Base-by-base conservation (phyloP, 768 basidiomycete species). In the Mycena polygramma region DNA sequence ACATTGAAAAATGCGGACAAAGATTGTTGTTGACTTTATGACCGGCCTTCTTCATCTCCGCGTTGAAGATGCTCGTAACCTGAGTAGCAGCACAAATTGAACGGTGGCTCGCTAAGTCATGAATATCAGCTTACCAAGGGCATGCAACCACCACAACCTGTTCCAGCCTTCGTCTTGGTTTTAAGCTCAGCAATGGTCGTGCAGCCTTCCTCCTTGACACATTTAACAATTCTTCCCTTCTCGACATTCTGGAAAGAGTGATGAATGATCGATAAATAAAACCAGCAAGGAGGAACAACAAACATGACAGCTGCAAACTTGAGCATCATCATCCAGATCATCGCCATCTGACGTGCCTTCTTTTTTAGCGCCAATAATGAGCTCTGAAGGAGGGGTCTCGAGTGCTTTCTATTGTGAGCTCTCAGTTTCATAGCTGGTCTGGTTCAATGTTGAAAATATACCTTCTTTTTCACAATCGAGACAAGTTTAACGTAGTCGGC, bases 81-180 rank as follows among this genome's bases (percentile, higher is more conserved):
- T 78, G 48, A 52, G n/a, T n/a, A 30, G 59, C 39, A 58, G 39
- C 41, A 14, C 10, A 19, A 66, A 43, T 45, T 41, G 10, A 54
- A 26, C 36, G 53, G 45, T 39, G 8, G 24, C 20, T 4, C 1
- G 24, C 22, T 63, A 41, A 7, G 81, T 35, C 82, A 80, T 67
- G 73, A 82, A 30, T 83, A 85, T 24, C 77, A 74, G 4, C 64
- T 53, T 22, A 86, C 81, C 49, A 92, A 80, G 5, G 92, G 92
- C 65, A 91, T 80, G 75, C 92, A 93, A 53, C 92, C 93, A 51
- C 92, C 92, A 71, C 92, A 94, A 2, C 92, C 92, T 1, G 89
- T 89, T 6, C 91, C 91, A 8, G 84, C 88, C 77, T 93, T 94
- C 8, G 92, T 93, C 78, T 88, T 88, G 36, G 78, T 72, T 78